Base-by-base conservation (phyloP, 2,329 filamentous ascomycete species). In the Epichloe scottii region DNA sequence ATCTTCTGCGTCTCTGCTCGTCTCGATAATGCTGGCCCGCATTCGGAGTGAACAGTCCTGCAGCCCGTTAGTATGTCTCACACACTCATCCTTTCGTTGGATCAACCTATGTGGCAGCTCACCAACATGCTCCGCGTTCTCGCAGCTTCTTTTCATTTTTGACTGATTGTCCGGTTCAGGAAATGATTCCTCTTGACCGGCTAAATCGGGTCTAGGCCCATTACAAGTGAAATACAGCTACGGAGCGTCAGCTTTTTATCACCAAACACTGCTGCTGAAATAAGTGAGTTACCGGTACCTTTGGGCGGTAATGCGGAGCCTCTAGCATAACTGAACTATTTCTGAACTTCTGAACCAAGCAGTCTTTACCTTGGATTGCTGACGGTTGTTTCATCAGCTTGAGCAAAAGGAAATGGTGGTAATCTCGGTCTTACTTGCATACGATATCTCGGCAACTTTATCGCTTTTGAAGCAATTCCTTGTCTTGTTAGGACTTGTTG, bases 301-400 rank as follows among this genome's bases (percentile, higher is more conserved):
- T 94, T 0, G 93, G 93, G 1, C 89, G 83, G 60, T 89, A 95
- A 49, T 85, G 82, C 0, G 81, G 74, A 11, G 82, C 79, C 68
- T 97, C 90, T 1, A 91, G 74, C 89, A 97, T 96, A 33, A 98
- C 89, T 0, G 89, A 91, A 39, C 89, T 95, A 71, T 98, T 98
- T 37, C 93, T 84, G 63, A 98, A 98, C 64, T 97, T 96, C 65
- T 94, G 87, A 6, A 96, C 81, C 0, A 97, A 75, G 56, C 88
- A 91, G 62, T 95, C 89, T 56, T 85, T 85, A 44, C 93, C 93
- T 71, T 98, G 93, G 53, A 95, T 91, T 12, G 90, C 86, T 89
- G 33, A 12, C 30, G 35, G 17, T 33, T 40, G 37, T 42, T 40
- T 23, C 19, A 17, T 26, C 17, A 44, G 26, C 17, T 45, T 12